Percentiles rank a stretch among this genome's conserved stretches.
phyloP scores from a whole-genome alignment of 352 stramenopile genomes.

The Halophytophthora polymorphica region DNA sequence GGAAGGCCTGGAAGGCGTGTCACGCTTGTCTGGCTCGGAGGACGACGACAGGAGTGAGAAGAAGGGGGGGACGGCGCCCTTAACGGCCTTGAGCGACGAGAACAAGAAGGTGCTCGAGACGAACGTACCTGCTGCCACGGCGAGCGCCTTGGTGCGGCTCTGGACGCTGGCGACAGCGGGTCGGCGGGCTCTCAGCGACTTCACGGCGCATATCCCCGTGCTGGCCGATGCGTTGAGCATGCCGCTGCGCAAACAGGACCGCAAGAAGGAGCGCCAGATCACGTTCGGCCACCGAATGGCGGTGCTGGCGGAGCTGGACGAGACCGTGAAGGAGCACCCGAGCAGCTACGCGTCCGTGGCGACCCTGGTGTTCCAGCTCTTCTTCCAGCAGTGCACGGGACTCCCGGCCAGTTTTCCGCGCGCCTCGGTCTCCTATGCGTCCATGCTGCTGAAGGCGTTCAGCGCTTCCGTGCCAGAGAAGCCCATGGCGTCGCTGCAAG shows the following conservation, averaged over 20 bases:
- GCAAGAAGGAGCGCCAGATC: conserved; percentile 79
- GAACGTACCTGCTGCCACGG: conserved; percentile 42
- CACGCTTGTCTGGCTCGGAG: conserved; percentile 23
- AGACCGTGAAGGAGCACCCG: conserved; percentile 8
- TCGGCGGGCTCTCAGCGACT: conserved; percentile 55
- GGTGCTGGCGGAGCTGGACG: conserved; percentile 43
- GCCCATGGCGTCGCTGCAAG: conserved; percentile 25
- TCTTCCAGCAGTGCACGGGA: conserved; percentile 66
- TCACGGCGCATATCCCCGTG: conserved; percentile 52
- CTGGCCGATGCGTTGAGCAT: conserved; percentile 67
- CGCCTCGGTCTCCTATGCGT: conserved; percentile 27
- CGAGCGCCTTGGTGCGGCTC: conserved; percentile 49
- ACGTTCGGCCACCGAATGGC: conserved; percentile 61
- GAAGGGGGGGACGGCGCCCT: not conserved
- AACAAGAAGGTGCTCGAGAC: conserved; percentile 72
- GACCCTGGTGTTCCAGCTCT: conserved; percentile 45
- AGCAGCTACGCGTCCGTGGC: conserved; percentile 16
- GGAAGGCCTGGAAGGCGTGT: conserved; percentile 43
- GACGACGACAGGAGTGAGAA: conserved; percentile 4
- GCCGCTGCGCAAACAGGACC: conserved; percentile 73
- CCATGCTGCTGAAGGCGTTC: conserved; percentile 47
- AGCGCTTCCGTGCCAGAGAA: conserved; percentile 30
- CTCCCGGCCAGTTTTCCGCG: conserved; percentile 48
- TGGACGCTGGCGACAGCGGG: conserved; percentile 70
- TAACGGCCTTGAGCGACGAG: conserved; percentile 45